Evolutionary conservation across 352 stramenopile genomes (phyloP), one percentile per base, ranked within the genome.

Genomic region (Globisporangium radiosum): DNA sequence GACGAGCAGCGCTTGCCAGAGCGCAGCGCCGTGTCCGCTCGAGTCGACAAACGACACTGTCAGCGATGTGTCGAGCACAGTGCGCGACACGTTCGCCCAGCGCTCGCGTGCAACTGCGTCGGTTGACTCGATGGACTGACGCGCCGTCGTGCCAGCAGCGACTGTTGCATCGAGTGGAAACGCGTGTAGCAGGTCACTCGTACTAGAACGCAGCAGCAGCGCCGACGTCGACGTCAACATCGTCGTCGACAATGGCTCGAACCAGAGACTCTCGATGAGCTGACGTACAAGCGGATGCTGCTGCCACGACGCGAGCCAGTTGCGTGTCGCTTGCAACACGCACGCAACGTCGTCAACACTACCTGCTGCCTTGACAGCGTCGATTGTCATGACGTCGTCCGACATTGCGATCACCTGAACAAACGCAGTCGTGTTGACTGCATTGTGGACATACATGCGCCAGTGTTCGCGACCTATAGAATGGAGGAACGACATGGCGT

Each of bases 261-360:
- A 70, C 79, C 77, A 89, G 19, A 82, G 62, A 37, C 72, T 66
- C 57, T 89, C 77, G 7, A 85, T 66, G 47, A 85, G 78, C 54
- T 77, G 63, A 9, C 63, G 61, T 55, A 78, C 66, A 36, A 54
- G 64, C 7, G 79, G 79, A 19, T 87, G 76, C 15, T 64, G 71
- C 9, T 74, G 64, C 71, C 76, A 87, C 6, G 79, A 87, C 11
- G 66, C 40, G 4, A 89, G 11, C 79, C 79, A 89, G 52, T 87
- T 70, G 0, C 62, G 66, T 7, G 78, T 62, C 4, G 72, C 54
- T 37, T 85, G 64, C 14, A 81, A 55, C 0, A 68, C 63, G 44
- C 79, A 89, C 6, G 60, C 73, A 5, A 74, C 60, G 0, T 66
- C 66, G 0, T 48, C 52, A 10, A 25, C 60, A 8, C 54, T 13